Base-by-base conservation (phyloP, 2,329 filamentous ascomycete species). In the Aureobasidium sp. region DNA sequence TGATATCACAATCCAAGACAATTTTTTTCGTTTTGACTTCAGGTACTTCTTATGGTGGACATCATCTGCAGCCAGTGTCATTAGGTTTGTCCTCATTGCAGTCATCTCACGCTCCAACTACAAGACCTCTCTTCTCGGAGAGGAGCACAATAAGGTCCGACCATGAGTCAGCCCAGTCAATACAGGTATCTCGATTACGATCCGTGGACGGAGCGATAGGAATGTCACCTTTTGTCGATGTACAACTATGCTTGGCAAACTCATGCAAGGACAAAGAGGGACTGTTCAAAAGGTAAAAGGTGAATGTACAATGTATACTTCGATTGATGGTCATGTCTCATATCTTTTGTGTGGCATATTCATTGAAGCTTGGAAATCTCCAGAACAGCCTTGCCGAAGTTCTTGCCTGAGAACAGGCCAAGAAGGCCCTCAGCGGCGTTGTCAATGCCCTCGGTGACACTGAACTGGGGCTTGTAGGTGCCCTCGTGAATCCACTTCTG, bases 381-480 rank as follows among this genome's bases (percentile, higher is more conserved):
- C 69, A 94, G 70, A 27, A 94, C 83, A 16, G 90, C 88, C 83
- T 96, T 96, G 67, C 91, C 91, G 75, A 91, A 89, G 78, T 95
- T 95, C 74, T 88, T 82, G 52, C 91, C 91, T 69, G 83, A 73
- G 60, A 94, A 80, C 78, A 95, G 86, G 13, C 85, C 88, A 13
- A 93, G 75, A 63, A 95, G 80, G 0, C 87, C 91, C 62, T 91
- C 83, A 6, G 84, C 78, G 1, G 86, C 87, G 64, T 89, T 86
- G 64, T 95, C 91, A 63, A 95, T 91, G 25, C 90, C 90, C 59
- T 86, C 80, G 0, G 87, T 91, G 62, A 89, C 77, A 68, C 82
- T 78, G 64, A 87, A 78, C 75, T 86, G 85, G 54, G 84, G 81
- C 79, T 89, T 89, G 78, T 95, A 83, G 5, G 80, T 84, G 13